Evolutionary conservation across 2,329 filamentous ascomycete species (phyloP).

Genomic region (Sporothrix inflata): DNA sequence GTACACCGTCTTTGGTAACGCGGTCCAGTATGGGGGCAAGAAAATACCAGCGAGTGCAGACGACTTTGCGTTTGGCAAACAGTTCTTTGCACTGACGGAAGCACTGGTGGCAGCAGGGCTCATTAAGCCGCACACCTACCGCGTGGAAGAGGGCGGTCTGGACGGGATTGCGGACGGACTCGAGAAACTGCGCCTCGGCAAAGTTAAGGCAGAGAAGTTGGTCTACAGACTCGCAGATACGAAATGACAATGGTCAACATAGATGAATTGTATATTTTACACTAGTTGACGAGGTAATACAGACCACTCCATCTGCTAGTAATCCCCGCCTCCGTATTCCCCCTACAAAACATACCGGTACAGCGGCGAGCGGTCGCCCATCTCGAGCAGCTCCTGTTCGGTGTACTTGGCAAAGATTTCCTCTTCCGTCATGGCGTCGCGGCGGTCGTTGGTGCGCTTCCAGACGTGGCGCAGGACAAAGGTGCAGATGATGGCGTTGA

Average conservation of each 20-base stretch:
- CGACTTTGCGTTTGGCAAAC: conserved; percentile 26
- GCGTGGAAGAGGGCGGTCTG: conserved; percentile 36
- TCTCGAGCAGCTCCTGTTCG: conserved; percentile 37
- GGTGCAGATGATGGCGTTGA: neutral
- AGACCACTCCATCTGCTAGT: too few relatives aligned
- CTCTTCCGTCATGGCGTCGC: conserved; percentile 36
- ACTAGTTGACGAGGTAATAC: too few relatives aligned
- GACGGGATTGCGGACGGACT: conserved; percentile 39
- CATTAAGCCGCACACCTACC: conserved; percentile 33
- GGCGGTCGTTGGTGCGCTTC: conserved; percentile 35
- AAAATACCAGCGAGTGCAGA: conserved; percentile 17
- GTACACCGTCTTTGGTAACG: conserved; percentile 30
- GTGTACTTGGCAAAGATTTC: conserved; percentile 39
- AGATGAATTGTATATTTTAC: too few relatives aligned
- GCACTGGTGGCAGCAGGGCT: conserved; percentile 39
- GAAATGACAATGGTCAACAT: neutral
- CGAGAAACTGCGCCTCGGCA: conserved; percentile 37
- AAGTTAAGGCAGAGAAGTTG: conserved; percentile 46
- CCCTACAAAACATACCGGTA: conserved; percentile 40
- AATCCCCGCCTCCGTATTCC: too few relatives aligned
- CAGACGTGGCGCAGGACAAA: conserved; percentile 9
- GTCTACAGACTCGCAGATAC: conserved; percentile 38
- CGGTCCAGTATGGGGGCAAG: neutral
- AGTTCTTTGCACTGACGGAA: conserved; percentile 33
- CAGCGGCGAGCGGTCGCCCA: conserved; percentile 42